These are phyloP conservation scores for Daedaleopsis nitida DNA, from an alignment of 768 basidiomycete genomes.

Conservation along the genomic window DNA sequence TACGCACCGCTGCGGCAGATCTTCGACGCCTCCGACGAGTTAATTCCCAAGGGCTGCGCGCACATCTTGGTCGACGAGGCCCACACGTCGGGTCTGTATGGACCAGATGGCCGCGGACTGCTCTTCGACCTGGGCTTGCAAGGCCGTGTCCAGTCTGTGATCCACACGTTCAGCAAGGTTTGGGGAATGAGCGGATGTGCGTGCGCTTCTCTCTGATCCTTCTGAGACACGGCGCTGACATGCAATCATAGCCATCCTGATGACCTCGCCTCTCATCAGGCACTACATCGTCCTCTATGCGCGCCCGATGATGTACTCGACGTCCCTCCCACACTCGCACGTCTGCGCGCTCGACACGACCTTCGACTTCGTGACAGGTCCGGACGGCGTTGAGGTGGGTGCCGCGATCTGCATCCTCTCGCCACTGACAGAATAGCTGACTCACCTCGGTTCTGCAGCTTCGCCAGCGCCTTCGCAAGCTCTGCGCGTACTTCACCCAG, in stretches of 20 bases:
- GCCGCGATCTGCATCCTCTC: no score
- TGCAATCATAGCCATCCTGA: not conserved
- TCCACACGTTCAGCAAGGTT: slow-evolving; percentile 59
- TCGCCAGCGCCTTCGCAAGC: not conserved
- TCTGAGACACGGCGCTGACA: not conserved
- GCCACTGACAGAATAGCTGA: not conserved
- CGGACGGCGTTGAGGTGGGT: slow-evolving; percentile 14
- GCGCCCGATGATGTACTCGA: slow-evolving; percentile 16
- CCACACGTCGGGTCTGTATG: slow-evolving; percentile 58
- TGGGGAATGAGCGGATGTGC: slow-evolving; percentile 19
- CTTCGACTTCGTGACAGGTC: slow-evolving; percentile 16
- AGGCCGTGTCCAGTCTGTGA: slow-evolving; percentile 43
- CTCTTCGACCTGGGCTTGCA: slow-evolving; percentile 45
- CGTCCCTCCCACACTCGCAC: slow-evolving; percentile 15
- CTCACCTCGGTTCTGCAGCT: not conserved
- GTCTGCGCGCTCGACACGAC: slow-evolving; percentile 9
- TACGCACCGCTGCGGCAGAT: slow-evolving; percentile 48
- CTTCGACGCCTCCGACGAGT: slow-evolving; percentile 38
- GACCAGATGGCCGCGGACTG: slow-evolving; percentile 48
- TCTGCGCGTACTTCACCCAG: slow-evolving; percentile 10
- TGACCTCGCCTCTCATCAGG: slow-evolving; percentile 13
- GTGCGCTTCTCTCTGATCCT: not conserved
- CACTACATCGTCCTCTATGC: slow-evolving; percentile 16
- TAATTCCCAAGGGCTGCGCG: slow-evolving; percentile 38
- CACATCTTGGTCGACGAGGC: slow-evolving; percentile 60